Evolutionary conservation across 2,329 filamentous ascomycete genomes (phyloP), one percentile per base, ranked within the genome.

Genomic region (Diaporthe vaccinii): DNA sequence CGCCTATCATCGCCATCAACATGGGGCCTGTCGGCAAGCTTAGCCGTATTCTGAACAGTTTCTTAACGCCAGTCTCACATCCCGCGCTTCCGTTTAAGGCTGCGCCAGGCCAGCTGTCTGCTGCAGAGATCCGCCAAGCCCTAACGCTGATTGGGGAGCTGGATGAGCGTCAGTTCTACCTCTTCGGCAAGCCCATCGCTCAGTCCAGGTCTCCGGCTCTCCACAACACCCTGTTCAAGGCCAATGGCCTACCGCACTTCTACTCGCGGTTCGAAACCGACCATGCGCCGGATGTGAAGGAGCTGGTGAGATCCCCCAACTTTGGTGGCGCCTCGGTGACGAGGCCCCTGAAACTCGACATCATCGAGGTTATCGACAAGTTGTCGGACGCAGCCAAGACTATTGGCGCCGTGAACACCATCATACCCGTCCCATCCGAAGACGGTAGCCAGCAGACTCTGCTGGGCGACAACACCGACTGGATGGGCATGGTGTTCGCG

Each of bases 241-340:
- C 91, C 78, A 90, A 89, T 6, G 97, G 97, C 5, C 88, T 99
- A 53, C 96, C 97, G 14, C 95, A 99, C 81, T 81, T 89, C n/a
- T 99, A 99, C 84, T 86, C 87, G 10, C 87, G 91, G 10, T 86
- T 93, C 49, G 97, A 98, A 85, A 98, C 96, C 0, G 90, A 92
- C 77, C 84, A 89, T 41, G 90, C 87, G 14, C 83, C 86, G 9
- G 88, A 93, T 49, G 86, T 98, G 4, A 86, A 87, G 78, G 85
- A 90, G 3, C 84, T 95, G 68, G 92, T 99, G 75, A 90, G 90
- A 10, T 86, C 91, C 1, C 86, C 92, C 1, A 88, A 93, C 78
- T 99, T 99, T 81, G 97, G 97, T 10, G 97, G 97, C 75, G 96
- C 95, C 4, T 98, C 95, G 4, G 95, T 99, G 61, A 99, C 97